Conservation (phyloP, 805 yeast species). For the Candida bentonensis region DNA sequence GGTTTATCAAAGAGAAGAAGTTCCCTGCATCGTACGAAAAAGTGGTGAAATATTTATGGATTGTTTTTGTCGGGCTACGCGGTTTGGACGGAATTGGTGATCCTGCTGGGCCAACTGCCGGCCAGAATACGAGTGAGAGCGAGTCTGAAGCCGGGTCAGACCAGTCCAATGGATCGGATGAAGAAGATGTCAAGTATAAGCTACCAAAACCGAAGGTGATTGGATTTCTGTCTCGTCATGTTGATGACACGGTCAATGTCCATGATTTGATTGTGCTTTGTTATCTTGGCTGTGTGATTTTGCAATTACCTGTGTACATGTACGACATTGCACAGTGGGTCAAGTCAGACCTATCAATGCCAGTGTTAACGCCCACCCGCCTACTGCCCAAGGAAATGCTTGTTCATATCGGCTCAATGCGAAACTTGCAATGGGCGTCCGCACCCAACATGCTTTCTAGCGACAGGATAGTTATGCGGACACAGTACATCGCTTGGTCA, state of each 20-base stretch:
- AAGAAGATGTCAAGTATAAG: slow-evolving; percentile 33
- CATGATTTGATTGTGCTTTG: slow-evolving; percentile 20
- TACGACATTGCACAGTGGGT: slow-evolving; percentile 17
- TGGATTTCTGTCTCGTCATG: slow-evolving; percentile 33
- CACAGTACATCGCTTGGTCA: no score
- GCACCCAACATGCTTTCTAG: slow-evolving; percentile 4
- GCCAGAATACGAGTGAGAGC: slow-evolving; percentile 3
- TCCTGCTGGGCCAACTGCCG: slow-evolving; percentile 4
- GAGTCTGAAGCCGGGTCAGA: slow-evolving; percentile 22
- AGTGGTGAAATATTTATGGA: slow-evolving; percentile 10
- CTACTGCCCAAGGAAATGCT: no score
- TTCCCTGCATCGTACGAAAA: slow-evolving; percentile 13
- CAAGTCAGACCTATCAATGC: no score
- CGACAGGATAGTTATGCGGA: no score
- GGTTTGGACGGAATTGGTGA: slow-evolving; percentile 7
- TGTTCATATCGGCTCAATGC: slow-evolving; percentile 19
- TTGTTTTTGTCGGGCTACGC: slow-evolving; percentile 14
- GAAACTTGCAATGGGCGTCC: slow-evolving; percentile 5
- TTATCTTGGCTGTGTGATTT: slow-evolving; percentile 12
- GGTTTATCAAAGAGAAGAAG: slow-evolving; percentile 23
- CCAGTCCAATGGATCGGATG: slow-evolving; percentile 22
- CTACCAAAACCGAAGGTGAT: slow-evolving; percentile 33
- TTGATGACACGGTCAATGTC: slow-evolving; percentile 20
- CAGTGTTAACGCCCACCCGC: no score
- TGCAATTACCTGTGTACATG: slow-evolving; percentile 14